Conservation (phyloP, 169 alveolate genomes). For the Plasmodium reichenowi region DNA sequence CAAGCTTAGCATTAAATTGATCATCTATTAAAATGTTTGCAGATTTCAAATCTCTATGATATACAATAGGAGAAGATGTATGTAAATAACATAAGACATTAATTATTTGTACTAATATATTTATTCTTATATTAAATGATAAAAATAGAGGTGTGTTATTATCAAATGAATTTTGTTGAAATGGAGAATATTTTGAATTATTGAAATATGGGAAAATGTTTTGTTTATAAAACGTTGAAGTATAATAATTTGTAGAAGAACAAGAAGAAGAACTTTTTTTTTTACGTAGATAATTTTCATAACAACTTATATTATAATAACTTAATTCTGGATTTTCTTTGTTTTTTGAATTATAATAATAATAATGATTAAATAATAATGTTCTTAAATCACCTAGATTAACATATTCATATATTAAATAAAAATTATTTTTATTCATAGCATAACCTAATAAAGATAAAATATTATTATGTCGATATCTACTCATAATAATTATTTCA, state of each 20-base stretch:
- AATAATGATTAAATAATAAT: conserved; percentile 56
- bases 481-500: conserved; percentile 70
- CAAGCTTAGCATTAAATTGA: conserved; percentile 81
- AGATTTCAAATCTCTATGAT: conserved; percentile 83
- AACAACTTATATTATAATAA: background rate
- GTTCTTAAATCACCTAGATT: conserved; percentile 69
- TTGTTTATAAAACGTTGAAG: background rate
- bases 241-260: background rate
- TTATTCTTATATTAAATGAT: conserved; percentile 36
- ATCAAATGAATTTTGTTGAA: background rate
- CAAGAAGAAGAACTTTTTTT: conserved; percentile 6
- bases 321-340: conserved; percentile 15
- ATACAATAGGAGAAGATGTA: conserved; percentile 73
- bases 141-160: conserved; percentile 26
- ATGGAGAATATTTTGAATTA: background rate
- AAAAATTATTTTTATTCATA: conserved; percentile 31
- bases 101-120: conserved; percentile 58
- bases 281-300: conserved; percentile 9
- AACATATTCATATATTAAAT: conserved; percentile 54
- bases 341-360: conserved; percentile 47
- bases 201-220: background rate
- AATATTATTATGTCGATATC: conserved; percentile 74
- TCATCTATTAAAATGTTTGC: conserved; percentile 82
- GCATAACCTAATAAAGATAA: conserved; percentile 68
- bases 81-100: conserved; percentile 63